Conservation (phyloP, 2,329 filamentous ascomycete genomes). For the Aspergillus oerlinghausenensis region DNA sequence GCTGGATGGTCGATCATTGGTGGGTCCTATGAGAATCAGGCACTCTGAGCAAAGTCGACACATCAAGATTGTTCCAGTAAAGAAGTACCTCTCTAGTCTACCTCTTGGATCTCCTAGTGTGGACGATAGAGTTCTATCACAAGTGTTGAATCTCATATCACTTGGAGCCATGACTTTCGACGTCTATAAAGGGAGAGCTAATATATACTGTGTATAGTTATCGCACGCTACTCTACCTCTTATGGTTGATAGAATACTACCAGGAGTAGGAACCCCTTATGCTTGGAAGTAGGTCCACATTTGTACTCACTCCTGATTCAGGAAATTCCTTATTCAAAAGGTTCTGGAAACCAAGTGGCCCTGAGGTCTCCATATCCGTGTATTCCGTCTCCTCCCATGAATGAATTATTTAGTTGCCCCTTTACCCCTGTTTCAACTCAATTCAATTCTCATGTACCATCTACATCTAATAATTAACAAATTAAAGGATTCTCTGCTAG, state of each 20-base stretch:
- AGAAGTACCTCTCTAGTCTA: not conserved
- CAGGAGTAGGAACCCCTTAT: not conserved
- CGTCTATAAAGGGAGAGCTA: not conserved
- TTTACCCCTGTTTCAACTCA: not conserved
- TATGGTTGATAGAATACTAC: not conserved
- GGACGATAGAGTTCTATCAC: too few relatives aligned
- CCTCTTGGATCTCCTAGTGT: too few relatives aligned
- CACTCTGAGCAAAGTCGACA: not conserved
- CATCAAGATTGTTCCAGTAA: not conserved
- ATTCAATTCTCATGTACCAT: not conserved
- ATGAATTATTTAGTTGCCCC: not conserved
- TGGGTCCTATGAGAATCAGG: conserved; percentile 12
- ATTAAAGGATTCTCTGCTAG: not conserved
- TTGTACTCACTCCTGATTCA: not conserved
- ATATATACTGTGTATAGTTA: too few relatives aligned
- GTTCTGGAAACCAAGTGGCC: not conserved
- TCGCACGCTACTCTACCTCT: not conserved
- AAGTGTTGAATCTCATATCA: not conserved
- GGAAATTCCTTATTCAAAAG: not conserved
- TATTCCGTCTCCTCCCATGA: not conserved
- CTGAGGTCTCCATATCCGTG: not conserved
- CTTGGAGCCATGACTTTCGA: not conserved
- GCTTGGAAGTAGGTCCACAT: not conserved
- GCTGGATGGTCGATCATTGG: conserved; percentile 11
- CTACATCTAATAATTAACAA: not conserved